Base-by-base conservation (phyloP, 2,329 filamentous ascomycete species). In the Neoarthrinium moseri region DNA sequence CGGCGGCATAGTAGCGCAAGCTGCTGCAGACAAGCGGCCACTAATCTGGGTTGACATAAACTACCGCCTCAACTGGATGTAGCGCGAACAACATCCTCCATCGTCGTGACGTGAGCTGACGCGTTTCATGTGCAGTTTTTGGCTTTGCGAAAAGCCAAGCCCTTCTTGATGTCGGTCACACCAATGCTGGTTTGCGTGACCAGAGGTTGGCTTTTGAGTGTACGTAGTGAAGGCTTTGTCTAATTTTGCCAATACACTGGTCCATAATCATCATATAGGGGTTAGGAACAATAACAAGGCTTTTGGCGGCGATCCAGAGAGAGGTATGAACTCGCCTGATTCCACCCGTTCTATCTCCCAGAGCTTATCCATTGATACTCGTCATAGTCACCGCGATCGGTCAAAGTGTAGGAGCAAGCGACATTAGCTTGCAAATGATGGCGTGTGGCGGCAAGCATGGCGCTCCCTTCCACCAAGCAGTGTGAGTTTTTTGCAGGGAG, bases 141-240 rank as follows among this genome's bases (percentile, higher is more conserved):
- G 39, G 39, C 0, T 42, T 42, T 5, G 39, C 39, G 6, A 17
- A 48, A 53, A 22, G 49, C 52, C 2, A 42, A 12, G 27, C 39
- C 1, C 21, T 65, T 43, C 46, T 43, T 7, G 44, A 55, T 4
- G 46, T 33, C 2, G 57, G 55, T 23, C 53, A 57, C 17, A 57
- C 56, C 1, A 64, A 64, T 46, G 58, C 46, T 13, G 63, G 62
- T 21, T 44, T 65, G 13, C 56, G 61, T 32, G 62, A 65, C 39
- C 60, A 64, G 35, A 57, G 59, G 13, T 55, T 56, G 18, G 63
- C 60, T 12, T 46, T 65, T 18, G 54, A 63, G 36, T 66, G n/a
- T 64, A 53, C 7, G 50, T 48, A 20, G n/a, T n/a, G n/a, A n/a
- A n/a, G n/a, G n/a, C n/a, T n/a, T n/a, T n/a, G n/a, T n/a, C n/a